Base-by-base conservation (phyloP, 2,329 filamentous ascomycete genomes). In the Monosporascus sp. region DNA sequence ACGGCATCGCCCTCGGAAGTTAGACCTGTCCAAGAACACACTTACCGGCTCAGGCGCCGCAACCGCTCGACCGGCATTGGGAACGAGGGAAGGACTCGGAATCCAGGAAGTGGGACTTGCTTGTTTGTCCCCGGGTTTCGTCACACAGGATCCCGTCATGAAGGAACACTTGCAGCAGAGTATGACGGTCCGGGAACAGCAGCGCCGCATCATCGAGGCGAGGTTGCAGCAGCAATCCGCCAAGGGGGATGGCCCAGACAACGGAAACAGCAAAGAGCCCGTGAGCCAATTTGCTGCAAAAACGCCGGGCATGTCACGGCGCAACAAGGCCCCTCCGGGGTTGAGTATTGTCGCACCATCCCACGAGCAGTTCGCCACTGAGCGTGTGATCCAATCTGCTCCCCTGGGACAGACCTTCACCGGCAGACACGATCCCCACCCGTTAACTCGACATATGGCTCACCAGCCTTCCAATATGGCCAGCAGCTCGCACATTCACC, bases 131-230 rank as follows among this genome's bases (percentile, higher is more conserved):
- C 94, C 94, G 0, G 94, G 94, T 51, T 97, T 99, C 66, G 86
- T 95, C 60, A 97, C 94, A 17, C 89, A 97, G 64, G 91, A 99
- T 71, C 93, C 94, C n/a, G 82, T 88, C 20, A 95, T 97, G 90
- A 87, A 94, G 67, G 90, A 96, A 72, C 92, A 97, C 71, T 77
- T 99, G 50, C 91, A 97, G 72, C 85, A 93, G 62, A 97, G 94
- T 72, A 84, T 97, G 72, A 91, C 89, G 46, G 92, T 99, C 31
- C 82, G 92, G 58, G 93, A 99, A 62, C 90, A 96, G 69, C 94
- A 99, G 72, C 82, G 93, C 61, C 89, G 90, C 60, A 93, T 99
- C 61, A 99, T 99, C 62, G 94, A 97, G 72, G 86, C 90, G 37
- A 84, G 94, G 66, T 75, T 93, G 62, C 91, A 97, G 65, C 92